Evolutionary conservation across 2,329 filamentous ascomycete species (phyloP), one percentile per base, ranked within the genome.

Genomic region (Cladophialophora chaetospira): DNA sequence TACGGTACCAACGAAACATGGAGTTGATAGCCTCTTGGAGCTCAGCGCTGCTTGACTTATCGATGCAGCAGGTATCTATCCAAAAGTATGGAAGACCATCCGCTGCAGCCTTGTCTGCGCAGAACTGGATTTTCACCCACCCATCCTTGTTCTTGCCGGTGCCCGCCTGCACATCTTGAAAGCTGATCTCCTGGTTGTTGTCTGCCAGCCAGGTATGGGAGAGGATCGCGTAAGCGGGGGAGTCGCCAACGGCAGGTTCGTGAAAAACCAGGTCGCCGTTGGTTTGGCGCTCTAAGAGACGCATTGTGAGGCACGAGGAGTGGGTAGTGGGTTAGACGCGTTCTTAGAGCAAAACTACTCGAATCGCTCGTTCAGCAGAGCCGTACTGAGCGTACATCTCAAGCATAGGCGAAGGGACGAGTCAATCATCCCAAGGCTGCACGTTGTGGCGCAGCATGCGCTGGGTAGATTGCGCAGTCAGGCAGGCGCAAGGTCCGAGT

Each of bases 31-130:
- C 63, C 53, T 64, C 60, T 13, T 48, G 53, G n/a, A 66, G 42
- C 48, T 63, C 60, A 5, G 61, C 59, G 13, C 53, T 59, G 42
- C 53, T 65, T 23, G 23, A 29, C 43, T 65, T 64, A 52, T 66
- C 51, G 29, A 66, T 66, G 51, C 63, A 65, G 46, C 63, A 66
- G 10, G 61, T 65, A 40, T 66, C 63, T 3, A 66, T 49, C 63
- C 64, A 66, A 2, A 63, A 57, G 11, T 66, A 67, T 23, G 45
- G 10, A 17, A 60, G 19, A 21, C 23, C 43, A 13, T 53, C 49
- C 11, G 36, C n/a, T 44, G 9, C 15, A 13, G 42, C 42, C 15
- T 26, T 9, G 13, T 28, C 26, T 29, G 46, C 15, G 29, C 55
- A 21, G 48, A 38, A 19, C 5, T 11, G 23, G n/a, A 45, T 45